phyloP scores from a whole-genome alignment of 2,329 filamentous ascomycete genomes.

The Colletotrichum sp. region DNA sequence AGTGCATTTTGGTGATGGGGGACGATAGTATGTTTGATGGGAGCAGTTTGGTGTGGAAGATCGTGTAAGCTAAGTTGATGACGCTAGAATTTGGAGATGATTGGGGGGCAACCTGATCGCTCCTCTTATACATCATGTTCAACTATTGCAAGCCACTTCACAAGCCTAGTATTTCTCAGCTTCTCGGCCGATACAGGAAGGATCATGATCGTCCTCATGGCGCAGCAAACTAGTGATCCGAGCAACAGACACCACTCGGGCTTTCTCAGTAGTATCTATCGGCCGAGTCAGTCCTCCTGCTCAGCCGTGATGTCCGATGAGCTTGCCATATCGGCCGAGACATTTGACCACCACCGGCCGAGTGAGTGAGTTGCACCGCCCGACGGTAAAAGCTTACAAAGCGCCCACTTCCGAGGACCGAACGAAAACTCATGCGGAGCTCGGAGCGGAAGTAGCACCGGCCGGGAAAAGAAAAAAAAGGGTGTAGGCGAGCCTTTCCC shows the following conservation, averaged over 20 bases:
- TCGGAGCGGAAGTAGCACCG: neutral
- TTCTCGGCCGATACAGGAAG: neutral
- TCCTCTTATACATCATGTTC: neutral
- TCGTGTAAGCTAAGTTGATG: neutral
- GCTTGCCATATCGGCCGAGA: neutral
- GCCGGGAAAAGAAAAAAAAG: neutral
- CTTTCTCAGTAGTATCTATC: too few relatives aligned
- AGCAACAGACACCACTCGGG: neutral
- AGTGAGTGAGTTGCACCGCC: neutral
- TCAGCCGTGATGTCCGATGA: neutral
- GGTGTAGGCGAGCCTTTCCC: neutral
- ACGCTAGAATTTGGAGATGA: neutral
- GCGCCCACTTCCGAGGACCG: neutral
- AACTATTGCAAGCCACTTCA: neutral
- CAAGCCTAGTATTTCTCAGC: neutral
- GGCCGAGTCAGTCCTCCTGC: too few relatives aligned
- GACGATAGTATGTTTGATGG: neutral
- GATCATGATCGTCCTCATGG: neutral
- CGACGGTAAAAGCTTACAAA: neutral
- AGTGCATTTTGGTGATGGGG: constrained; percentile 39
- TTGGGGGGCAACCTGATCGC: neutral
- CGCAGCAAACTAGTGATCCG: neutral
- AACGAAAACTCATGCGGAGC: neutral
- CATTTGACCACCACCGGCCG: neutral
- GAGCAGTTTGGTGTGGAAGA: neutral